A percentile compares a stretch with the other conserved stretches of the same genome.
Conservation (phyloP, 345 rosid species). For the Cardamine occulta region DNA sequence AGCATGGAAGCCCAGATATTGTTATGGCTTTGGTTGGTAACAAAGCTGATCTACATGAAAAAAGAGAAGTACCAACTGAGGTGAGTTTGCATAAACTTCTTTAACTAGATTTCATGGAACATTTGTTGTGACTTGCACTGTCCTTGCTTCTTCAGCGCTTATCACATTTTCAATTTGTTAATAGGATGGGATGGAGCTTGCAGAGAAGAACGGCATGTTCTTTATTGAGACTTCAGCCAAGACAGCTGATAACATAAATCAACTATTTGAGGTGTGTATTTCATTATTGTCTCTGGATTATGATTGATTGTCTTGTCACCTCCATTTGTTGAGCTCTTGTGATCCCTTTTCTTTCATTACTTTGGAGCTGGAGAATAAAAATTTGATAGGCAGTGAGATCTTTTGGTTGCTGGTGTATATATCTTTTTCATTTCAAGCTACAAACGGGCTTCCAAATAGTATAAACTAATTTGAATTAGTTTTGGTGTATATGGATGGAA, state of each 20-base stretch:
- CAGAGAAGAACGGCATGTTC: slow-evolving; percentile 98
- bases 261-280: slow-evolving; percentile 78
- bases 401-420: neutral
- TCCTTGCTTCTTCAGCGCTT: slow-evolving; percentile 18
- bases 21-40: slow-evolving; percentile 97
- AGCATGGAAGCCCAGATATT: slow-evolving; percentile 95
- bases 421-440: neutral
- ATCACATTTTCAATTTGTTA: slow-evolving; percentile 28
- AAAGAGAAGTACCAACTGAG: slow-evolving; percentile 73
- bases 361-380: slow-evolving; percentile 2
- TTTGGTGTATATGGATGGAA: neutral
- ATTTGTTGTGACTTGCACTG: slow-evolving; percentile 8
- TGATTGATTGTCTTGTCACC: neutral
- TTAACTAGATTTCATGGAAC: neutral
- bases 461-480: neutral
- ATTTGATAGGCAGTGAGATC: slow-evolving; percentile 15
- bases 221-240: slow-evolving; percentile 97
- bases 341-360: neutral
- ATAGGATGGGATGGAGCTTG: slow-evolving; percentile 89
- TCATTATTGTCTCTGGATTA: slow-evolving; percentile 2
- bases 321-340: slow-evolving; percentile 1
- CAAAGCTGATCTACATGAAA: slow-evolving; percentile 93
- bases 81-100: slow-evolving; percentile 49
- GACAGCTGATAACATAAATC: slow-evolving; percentile 93
- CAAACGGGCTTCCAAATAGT: neutral